phyloP scores from a whole-genome alignment of 176 grass and related monocot genomes.

The Urochloa ruziziensis region DNA sequence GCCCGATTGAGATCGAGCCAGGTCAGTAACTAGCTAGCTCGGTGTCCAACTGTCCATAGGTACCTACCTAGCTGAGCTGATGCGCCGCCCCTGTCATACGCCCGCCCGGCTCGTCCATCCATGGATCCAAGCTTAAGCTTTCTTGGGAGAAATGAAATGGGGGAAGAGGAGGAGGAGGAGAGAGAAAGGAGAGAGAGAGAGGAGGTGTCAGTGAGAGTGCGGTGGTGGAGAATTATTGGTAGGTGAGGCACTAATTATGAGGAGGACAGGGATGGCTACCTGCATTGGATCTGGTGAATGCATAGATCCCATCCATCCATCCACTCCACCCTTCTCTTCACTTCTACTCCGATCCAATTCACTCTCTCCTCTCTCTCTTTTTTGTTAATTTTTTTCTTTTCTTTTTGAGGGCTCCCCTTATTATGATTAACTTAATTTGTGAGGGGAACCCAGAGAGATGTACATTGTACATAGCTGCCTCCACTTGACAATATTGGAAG shows the following conservation, averaged over 20 bases:
- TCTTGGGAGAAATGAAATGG: conserved; percentile 18
- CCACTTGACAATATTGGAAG: conserved; percentile 37
- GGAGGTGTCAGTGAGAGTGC: conserved; percentile 14
- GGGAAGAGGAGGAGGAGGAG: not conserved
- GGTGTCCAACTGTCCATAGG: not conserved
- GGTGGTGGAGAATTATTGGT: conserved; percentile 40
- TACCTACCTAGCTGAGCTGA: not conserved
- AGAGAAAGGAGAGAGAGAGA: not conserved
- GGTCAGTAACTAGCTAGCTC: conserved; percentile 19
- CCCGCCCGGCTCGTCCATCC: not conserved
- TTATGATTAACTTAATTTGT: conserved; percentile 32
- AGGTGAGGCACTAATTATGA: conserved; percentile 50
- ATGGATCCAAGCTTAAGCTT: conserved; percentile 32
- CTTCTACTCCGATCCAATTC: not conserved
- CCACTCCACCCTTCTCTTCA: not conserved
- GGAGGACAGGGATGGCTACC: conserved; percentile 50
- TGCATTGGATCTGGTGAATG: conserved; percentile 54
- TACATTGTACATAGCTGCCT: conserved; percentile 51
- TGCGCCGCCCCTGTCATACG: not conserved
- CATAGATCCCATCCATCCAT: conserved; percentile 21
- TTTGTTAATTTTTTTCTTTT: not conserved
- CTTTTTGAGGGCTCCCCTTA: not conserved
- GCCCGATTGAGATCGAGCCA: not conserved
- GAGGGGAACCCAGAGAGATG: conserved; percentile 31
- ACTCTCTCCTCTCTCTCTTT: not conserved